Base-by-base conservation (phyloP, 768 basidiomycete genomes). In the Cyclocybe aegerita region DNA sequence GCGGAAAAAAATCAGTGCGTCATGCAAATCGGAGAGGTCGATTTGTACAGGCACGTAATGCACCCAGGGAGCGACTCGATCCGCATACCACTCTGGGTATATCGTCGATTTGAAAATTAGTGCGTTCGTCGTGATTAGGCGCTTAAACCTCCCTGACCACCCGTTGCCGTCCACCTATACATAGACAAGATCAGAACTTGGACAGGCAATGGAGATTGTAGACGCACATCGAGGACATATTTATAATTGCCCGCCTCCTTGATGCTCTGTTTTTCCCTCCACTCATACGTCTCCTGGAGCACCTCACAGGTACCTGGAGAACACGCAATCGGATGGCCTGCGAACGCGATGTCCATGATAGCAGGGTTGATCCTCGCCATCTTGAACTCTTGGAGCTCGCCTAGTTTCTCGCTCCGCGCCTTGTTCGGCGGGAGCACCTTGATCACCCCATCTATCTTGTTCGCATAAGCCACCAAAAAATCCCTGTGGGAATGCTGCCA, bases 21-120 rank as follows among this genome's bases (percentile, higher is more conserved):
- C 90, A 62, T 87, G 79, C 3, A 91, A 64, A 64, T 90, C 87
- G 0, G 78, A 74, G 9, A 85, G 75, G 54, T 86, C 83, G 0
- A 85, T 52, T 54, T 83, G 79, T 3, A 89, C 71, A 2, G 88
- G 88, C 0, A 90, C 75, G 60, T 89, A 90, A 63, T 89, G 88
- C 8, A 88, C 71, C 86, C 86, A 88, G 0, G 86, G 83, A 30
- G 70, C 75, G 39, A 83, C 70, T 9, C 82, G 76, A 49, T 83
- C 79, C 10, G 66, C 70, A 52, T 69, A 85, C 88, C 88, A 89
- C 66, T 88, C 88, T 0, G 85, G 86, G 60, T 84, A 88, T 53
- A 88, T 77, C 0, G 86, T 88, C 33, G 82, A 72, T 60, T 88
- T 88, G 69, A 89, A 80, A 4, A 88, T 69, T 11, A 86, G 67